These are phyloP conservation scores for Boletus reticulatus DNA, from an alignment of 768 basidiomycete genomes.

Conservation along the genomic window DNA sequence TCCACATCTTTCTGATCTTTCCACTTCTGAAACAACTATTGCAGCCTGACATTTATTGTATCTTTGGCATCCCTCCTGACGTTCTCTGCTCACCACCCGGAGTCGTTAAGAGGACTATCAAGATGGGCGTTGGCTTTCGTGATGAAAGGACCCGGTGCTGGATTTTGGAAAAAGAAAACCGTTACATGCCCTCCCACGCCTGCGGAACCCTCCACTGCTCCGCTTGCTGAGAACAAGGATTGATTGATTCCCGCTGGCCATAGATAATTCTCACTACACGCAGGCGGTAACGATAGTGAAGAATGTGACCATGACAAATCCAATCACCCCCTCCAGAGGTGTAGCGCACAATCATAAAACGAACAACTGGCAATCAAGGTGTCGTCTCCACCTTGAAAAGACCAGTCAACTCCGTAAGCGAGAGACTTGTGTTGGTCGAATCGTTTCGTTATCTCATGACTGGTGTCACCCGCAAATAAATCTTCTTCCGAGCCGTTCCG, in stretches of 20 bases:
- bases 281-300: neutral
- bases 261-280: neutral
- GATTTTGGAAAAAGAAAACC: conserved; percentile 45
- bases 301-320: neutral
- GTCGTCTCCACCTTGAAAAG: conserved; percentile 38
- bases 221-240: neutral
- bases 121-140: conserved; percentile 70
- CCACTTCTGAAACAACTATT: conserved; percentile 9
- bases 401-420: conserved; percentile 95
- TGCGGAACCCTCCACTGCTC: neutral
- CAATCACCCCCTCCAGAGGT: conserved; percentile 70
- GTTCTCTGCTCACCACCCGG: conserved; percentile 56
- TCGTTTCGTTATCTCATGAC: conserved; percentile 46
- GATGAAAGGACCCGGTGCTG: conserved; percentile 55
- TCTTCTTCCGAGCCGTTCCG: neutral
- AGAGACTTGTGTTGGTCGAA: conserved; percentile 80
- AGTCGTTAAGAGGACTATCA: conserved; percentile 68
- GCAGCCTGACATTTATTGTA: conserved; percentile 56
- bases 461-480: conserved; percentile 9
- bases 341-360: conserved; percentile 89
- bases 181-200: conserved; percentile 11
- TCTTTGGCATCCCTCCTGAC: conserved; percentile 69
- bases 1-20: neutral
- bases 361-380: conserved; percentile 84
- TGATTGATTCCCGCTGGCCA: neutral